Base-by-base conservation (phyloP, 306 rosid species). In the Psophocarpus tetragonolobus region DNA sequence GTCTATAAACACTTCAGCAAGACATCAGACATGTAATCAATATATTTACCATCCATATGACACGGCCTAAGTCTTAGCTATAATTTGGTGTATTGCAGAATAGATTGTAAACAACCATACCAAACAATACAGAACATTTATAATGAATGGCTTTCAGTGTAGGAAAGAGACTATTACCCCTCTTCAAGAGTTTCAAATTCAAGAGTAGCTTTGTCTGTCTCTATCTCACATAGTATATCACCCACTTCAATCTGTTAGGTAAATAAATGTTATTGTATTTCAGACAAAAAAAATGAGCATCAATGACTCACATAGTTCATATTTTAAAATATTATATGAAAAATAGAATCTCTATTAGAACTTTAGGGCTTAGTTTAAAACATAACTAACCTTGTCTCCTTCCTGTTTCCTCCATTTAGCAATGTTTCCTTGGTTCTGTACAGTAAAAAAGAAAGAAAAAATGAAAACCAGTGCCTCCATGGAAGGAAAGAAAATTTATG, bases 141-240 rank as follows among this genome's bases (percentile, higher is more conserved):
- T 53, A 70, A 45, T 15, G 21, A 54, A 73, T 44, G 21, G 15
- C 38, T 56, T 82, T 61, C 30, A 67, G 77, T 27, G 26, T 39
- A 83, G 61, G 77, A 76, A 89, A 85, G n/a, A 85, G 79, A 75
- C 45, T 26, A 69, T 71, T 91, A 95, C 98, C 98, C 98, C 88
- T 95, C 98, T 85, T 95, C 98, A 74, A 95, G 93, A 75, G 70
- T 66, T 84, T 95, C 98, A 80, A 89, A 95, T 85, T 95, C 98
- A 75, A 95, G 83, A 68, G 98, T 95, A 70, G 98, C 98, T 86
- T 95, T 95, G 82, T 95, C 98, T 30, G 98, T 95, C 90, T 95
- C 98, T 89, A 95, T 95, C 90, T 95, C 98, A 77, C 98, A 95
- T 73, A 95, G 67, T 32, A 95, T 90, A 84, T 95, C 97, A 76